Percentiles rank a stretch among this genome's conserved stretches.
These are phyloP conservation scores for Talaromyces marneffei DNA, from an alignment of 2,329 filamentous ascomycete genomes.

Conservation along the genomic window DNA sequence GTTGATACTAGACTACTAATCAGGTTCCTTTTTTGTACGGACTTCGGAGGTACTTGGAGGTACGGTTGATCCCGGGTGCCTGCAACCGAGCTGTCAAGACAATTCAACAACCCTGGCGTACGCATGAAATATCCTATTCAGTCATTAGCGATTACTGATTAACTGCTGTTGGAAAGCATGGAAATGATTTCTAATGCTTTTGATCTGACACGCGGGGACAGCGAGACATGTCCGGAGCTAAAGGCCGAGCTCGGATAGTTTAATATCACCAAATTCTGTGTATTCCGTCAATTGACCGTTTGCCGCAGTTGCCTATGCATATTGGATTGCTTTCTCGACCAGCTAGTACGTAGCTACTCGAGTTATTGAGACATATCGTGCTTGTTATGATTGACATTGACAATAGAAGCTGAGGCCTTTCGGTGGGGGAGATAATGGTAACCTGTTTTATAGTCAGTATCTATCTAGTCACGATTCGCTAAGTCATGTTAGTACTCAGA, in stretches of 20 bases:
- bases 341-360: not conserved
- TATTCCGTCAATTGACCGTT: not conserved
- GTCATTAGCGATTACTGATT: not conserved
- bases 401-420: not conserved
- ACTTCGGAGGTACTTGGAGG: not conserved
- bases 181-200: not conserved
- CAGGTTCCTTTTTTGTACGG: not conserved
- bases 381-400: not conserved
- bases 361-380: not conserved
- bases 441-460: not conserved
- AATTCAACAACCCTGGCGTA: not conserved
- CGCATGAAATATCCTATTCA: not conserved
- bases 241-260: not conserved
- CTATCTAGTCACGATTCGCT: not conserved
- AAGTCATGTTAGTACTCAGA: not conserved
- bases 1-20: not conserved
- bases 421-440: not conserved
- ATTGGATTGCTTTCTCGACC: not conserved
- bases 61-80: not conserved
- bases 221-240: not conserved
- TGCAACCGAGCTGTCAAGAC: not conserved
- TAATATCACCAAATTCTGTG: not conserved
- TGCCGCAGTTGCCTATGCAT: slow-evolving; percentile 2
- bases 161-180: not conserved
- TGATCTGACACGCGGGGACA: not conserved